These are phyloP conservation scores for Russula griseocarnosa DNA, from an alignment of 768 basidiomycete species.

Conservation along the genomic window DNA sequence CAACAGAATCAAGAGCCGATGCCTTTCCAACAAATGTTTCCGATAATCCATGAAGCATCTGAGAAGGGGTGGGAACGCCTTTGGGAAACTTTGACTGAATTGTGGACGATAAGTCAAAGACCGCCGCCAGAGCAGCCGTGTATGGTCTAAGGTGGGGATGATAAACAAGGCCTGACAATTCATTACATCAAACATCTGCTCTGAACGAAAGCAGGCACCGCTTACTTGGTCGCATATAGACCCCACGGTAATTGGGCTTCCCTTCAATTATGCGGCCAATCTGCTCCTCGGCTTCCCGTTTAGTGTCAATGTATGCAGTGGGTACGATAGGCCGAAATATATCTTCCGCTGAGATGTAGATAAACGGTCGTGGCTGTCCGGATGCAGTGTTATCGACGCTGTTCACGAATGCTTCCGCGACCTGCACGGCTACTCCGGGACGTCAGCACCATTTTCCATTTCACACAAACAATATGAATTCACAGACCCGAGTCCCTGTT, in stretches of 20 bases:
- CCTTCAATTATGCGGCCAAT: constrained; percentile 53
- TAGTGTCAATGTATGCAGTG: constrained; percentile 85
- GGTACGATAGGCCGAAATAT: constrained; percentile 85
- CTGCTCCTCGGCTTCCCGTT: constrained; percentile 79
- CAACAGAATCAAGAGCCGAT: constrained; percentile 60
- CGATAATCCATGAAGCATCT: constrained; percentile 51
- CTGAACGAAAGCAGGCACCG: constrained; percentile 23
- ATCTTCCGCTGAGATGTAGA: constrained; percentile 95
- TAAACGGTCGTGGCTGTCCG: constrained; percentile 56
- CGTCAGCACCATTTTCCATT: constrained; percentile 1
- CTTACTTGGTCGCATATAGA: constrained; percentile 89
- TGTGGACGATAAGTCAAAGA: constrained; percentile 76
- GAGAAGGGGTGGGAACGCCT: constrained; percentile 60
- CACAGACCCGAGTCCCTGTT: constrained; percentile 87
- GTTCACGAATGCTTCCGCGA: constrained; percentile 70
- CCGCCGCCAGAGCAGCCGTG: constrained; percentile 76
- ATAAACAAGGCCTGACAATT: constrained; percentile 78
- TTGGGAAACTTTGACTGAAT: constrained; percentile 59
- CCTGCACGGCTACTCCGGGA: constrained; percentile 52
- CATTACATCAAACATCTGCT: neutral
- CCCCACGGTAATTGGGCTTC: constrained; percentile 53
- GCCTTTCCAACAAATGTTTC: constrained; percentile 35
- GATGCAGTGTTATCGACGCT: constrained; percentile 37
- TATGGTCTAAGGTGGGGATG: constrained; percentile 92
- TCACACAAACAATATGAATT: neutral